Evolutionary conservation across 148 eudicot species (phyloP).

Genomic region (Chenopodium formosanum): DNA sequence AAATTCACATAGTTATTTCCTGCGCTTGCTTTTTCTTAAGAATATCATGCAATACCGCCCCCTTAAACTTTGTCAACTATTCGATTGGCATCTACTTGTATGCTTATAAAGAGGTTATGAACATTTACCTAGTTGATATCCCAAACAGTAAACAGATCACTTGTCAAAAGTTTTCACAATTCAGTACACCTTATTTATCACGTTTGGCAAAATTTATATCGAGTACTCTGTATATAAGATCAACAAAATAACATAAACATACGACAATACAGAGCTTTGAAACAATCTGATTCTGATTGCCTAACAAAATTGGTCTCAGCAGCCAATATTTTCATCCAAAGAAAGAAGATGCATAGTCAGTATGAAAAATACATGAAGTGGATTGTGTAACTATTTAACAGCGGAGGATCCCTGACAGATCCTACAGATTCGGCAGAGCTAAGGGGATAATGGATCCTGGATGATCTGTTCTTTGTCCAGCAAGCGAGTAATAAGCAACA

Average conservation of each 20-base stretch:
- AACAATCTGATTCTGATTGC: neutral
- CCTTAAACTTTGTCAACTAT: too few species aligned
- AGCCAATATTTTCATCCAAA: neutral
- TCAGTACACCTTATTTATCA: too few species aligned
- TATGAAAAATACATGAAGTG: neutral
- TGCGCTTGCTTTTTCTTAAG: too few species aligned
- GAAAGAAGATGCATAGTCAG: neutral
- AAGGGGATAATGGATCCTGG: conserved; percentile 52
- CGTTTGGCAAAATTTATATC: too few species aligned
- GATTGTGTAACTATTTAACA: neutral
- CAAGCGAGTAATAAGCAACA: conserved; percentile 74
- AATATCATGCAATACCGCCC: too few species aligned
- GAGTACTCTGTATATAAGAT: neutral
- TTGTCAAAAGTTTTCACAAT: too few species aligned
- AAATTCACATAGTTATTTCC: too few species aligned
- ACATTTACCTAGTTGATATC: too few species aligned
- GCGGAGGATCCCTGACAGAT: neutral
- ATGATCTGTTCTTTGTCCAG: conserved; percentile 67
- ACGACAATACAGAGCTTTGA: neutral
- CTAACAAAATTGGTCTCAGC: conserved; percentile 2
- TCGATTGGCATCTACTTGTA: too few species aligned
- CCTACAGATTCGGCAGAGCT: neutral
- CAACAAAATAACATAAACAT: neutral
- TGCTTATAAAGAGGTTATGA: too few species aligned
- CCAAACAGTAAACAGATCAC: too few species aligned